Evolutionary conservation across 352 stramenopile species (phyloP), one percentile per base, ranked within the genome.

Genomic region (Phytophthora palmivora): DNA sequence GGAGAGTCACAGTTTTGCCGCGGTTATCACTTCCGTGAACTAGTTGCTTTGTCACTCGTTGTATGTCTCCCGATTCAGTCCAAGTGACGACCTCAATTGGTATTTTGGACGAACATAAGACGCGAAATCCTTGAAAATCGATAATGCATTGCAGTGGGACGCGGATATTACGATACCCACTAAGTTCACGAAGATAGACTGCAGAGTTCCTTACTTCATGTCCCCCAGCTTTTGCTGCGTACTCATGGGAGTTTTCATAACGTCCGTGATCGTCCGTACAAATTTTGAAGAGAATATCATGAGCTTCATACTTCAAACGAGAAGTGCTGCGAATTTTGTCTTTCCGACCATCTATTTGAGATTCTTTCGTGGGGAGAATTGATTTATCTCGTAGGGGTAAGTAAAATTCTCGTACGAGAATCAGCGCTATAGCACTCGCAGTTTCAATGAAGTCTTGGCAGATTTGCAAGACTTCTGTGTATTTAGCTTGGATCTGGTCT

Each of bases 231-330:
- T 98, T 98, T 14, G 87, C 85, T 3, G 92, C 80, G 37, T 79
- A 77, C 49, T 98, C 94, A 51, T 98, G 88, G 0, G 80, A 96
- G 7, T 89, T 78, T 50, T 98, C 92, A 52, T 89, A 98, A 3
- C 94, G 73, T 15, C 92, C 92, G 58, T 98, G 87, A 48, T 98
- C 91, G 41, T 98, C 92, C 2, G 78, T 87, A 47, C 79, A 93
- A 14, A 98, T 67, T 67, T 96, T 88, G 66, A 97, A 97, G 5
- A 89, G 63, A 19, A 98, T 97, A 34, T 92, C 89, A 52, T 96
- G 86, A 0, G 76, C 84, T 55, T 97, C 89, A 48, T 88, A 98
- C 46, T 89, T 96, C 2, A 87, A 59, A 6, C 85, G 76, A 12
- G 54, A 63, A 0, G 76, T 79, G 0, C 61, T 47, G 3, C 87